Percentiles rank a stretch among this genome's conserved stretches.
These are phyloP conservation scores for Fomes fomentarius DNA, from an alignment of 1,284 basidiomycete genomes.

Conservation along the genomic window DNA sequence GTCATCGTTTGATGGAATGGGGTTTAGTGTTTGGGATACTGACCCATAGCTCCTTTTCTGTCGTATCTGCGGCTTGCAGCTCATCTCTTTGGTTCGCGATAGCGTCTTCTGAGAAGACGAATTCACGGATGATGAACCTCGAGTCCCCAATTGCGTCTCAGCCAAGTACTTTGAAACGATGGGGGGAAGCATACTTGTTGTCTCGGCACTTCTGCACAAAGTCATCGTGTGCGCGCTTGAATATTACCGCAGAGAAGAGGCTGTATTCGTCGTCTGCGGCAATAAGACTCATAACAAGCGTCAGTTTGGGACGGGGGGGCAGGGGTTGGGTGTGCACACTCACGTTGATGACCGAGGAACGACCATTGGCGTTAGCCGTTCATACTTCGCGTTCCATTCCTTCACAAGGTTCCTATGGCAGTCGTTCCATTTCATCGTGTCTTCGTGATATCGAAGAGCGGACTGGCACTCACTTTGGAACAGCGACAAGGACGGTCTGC, in stretches of 20 bases:
- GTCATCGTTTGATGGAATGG: neutral
- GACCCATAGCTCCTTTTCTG: slow-evolving; percentile 99
- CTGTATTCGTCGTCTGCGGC: slow-evolving; percentile 89
- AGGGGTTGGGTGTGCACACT: slow-evolving; percentile 31
- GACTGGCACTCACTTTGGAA: slow-evolving; percentile 75
- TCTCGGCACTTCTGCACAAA: slow-evolving; percentile 95
- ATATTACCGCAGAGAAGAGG: slow-evolving; percentile 88
- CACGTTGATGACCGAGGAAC: slow-evolving; percentile 94
- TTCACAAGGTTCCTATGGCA: slow-evolving; percentile 73
- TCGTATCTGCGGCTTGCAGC: slow-evolving; percentile 76
- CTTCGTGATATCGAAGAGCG: no score
- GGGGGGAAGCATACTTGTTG: slow-evolving; percentile 71
- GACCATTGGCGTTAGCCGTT: slow-evolving; percentile 87
- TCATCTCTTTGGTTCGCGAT: slow-evolving; percentile 87
- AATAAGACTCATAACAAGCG: slow-evolving; percentile 49
- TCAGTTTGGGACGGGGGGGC: slow-evolving; percentile 14
- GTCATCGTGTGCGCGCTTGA: slow-evolving; percentile 91
- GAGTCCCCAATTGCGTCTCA: neutral
- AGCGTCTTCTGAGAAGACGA: slow-evolving; percentile 87
- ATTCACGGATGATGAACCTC: slow-evolving; percentile 92
- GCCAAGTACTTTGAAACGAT: neutral
- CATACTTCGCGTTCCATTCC: slow-evolving; percentile 91
- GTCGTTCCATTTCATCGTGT: slow-evolving; percentile 6
- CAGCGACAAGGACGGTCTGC: slow-evolving; percentile 92
- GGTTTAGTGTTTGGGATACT: slow-evolving; percentile 25